Percentiles rank a stretch among this genome's conserved stretches.
phyloP scores from a whole-genome alignment of 768 basidiomycete species.

The Lactarius evosmus region DNA sequence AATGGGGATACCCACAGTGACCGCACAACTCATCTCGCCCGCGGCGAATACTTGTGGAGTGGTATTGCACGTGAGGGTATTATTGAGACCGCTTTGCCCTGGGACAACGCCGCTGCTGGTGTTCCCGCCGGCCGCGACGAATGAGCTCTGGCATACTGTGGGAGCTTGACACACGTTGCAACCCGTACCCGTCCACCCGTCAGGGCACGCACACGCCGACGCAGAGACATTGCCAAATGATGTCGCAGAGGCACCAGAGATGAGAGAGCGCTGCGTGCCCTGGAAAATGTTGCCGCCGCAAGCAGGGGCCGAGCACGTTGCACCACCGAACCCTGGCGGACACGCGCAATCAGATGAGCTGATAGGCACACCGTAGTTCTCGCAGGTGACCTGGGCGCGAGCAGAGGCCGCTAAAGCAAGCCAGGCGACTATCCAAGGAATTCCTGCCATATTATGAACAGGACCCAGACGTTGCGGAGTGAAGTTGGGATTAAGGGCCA shows the following conservation, averaged over 20 bases:
- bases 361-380: slow-evolving; percentile 57
- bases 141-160: slow-evolving; percentile 66
- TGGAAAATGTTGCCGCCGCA: slow-evolving; percentile 85
- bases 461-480: background rate
- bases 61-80: slow-evolving; percentile 72
- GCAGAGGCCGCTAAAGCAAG: slow-evolving; percentile 2
- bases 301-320: slow-evolving; percentile 61
- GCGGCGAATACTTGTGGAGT: slow-evolving; percentile 69
- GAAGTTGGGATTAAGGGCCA: background rate
- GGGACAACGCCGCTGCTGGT: slow-evolving; percentile 20
- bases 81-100: slow-evolving; percentile 46
- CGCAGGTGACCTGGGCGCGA: slow-evolving; percentile 43
- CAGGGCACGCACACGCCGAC: slow-evolving; percentile 63
- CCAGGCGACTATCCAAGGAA: background rate
- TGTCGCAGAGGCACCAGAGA: slow-evolving; percentile 36
- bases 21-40: slow-evolving; percentile 81
- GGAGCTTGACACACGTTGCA: slow-evolving; percentile 77
- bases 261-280: slow-evolving; percentile 54
- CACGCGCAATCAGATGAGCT: slow-evolving; percentile 66
- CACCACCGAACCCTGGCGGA: slow-evolving; percentile 77
- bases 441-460: background rate
- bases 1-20: slow-evolving; percentile 47
- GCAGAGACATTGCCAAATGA: slow-evolving; percentile 63
- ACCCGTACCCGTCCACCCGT: slow-evolving; percentile 72
- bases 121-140: slow-evolving; percentile 41